phyloP scores from a whole-genome alignment of 2,329 filamentous ascomycete genomes.

The Rutstroemia sydowiana region DNA sequence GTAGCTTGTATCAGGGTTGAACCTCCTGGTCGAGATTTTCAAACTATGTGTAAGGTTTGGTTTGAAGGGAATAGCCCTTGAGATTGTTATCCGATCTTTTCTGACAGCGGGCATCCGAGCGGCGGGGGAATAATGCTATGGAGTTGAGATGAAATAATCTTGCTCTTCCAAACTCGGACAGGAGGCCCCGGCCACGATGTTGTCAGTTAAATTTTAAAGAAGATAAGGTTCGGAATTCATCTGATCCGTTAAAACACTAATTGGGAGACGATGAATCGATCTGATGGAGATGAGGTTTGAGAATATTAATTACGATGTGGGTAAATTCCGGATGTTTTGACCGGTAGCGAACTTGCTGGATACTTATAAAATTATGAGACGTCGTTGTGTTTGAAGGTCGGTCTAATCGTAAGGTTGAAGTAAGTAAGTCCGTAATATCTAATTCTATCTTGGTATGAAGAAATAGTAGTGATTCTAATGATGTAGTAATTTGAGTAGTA shows the following conservation, averaged over 20 bases:
- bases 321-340: no score
- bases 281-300: conserved; percentile 3
- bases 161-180: no score
- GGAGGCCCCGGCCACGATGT: not conserved
- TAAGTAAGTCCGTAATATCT: not conserved
- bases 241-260: conserved; percentile 8
- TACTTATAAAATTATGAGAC: conserved; percentile 4
- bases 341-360: conserved; percentile 3
- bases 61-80: conserved; percentile 41
- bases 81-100: conserved; percentile 45
- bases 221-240: not conserved
- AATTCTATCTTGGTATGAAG: no score
- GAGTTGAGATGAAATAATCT: conserved; percentile 5
- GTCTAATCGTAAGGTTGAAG: conserved; percentile 2
- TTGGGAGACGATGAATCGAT: no score
- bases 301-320: no score
- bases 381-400: conserved; percentile 2
- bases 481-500: not conserved
- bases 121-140: conserved; percentile 13
- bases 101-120: conserved; percentile 48
- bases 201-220: no score
- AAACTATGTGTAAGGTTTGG: conserved; percentile 33
- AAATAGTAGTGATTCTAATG: not conserved
- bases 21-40: conserved; percentile 27
- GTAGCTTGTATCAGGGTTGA: conserved; percentile 32